Evolutionary conservation across 2,329 filamentous ascomycete genomes (phyloP).

Genomic region (Coniochaeta sp.): DNA sequence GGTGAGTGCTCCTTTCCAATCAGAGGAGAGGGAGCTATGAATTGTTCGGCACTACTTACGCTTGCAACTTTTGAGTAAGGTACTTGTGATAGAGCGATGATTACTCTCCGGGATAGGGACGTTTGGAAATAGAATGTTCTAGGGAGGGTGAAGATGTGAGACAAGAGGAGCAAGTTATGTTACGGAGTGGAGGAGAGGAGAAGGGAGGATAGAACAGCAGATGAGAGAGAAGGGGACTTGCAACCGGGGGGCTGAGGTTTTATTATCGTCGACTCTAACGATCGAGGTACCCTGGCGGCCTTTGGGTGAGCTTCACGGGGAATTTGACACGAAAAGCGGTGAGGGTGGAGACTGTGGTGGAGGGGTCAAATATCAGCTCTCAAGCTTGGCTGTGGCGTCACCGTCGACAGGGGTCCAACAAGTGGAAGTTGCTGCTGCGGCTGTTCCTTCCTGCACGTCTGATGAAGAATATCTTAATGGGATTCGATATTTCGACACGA

Average conservation of each 20-base stretch:
- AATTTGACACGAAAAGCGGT: neutral
- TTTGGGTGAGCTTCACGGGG: neutral
- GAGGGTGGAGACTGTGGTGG: neutral
- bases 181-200: neutral
- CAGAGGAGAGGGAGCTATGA: neutral
- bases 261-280: neutral
- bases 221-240: neutral
- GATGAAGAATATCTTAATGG: too few relatives aligned
- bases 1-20: slow-evolving; percentile 1
- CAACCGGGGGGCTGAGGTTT: too few relatives aligned
- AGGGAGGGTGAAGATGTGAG: neutral
- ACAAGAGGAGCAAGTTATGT: neutral
- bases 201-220: neutral
- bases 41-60: neutral
- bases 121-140: neutral
- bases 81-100: neutral
- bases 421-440: neutral
- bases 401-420: neutral
- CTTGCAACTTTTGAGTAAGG: neutral
- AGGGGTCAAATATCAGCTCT: neutral
- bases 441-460: neutral
- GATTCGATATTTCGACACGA: neutral
- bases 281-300: neutral
- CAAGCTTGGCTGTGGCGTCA: slow-evolving; percentile 2
- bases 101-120: neutral